Evolutionary conservation across 495 filamentous ascomycete species (phyloP), one percentile per base, ranked within the genome.

Genomic region (Penicillium soppii): DNA sequence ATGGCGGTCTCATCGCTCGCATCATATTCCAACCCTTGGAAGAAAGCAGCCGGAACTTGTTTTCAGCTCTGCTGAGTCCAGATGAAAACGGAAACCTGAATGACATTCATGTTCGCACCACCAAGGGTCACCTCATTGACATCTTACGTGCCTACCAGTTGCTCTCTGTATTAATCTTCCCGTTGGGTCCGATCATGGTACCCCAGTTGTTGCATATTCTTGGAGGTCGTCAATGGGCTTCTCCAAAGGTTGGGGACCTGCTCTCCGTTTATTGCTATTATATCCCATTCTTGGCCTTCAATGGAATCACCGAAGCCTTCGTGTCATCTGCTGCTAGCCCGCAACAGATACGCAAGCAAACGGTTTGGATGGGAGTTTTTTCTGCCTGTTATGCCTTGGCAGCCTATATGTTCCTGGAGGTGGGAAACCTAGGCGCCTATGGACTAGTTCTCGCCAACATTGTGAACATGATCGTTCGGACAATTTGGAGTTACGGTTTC

Each of bases 21-120:
- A 82, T 97, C 48, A 69, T 99, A 47, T 94, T 99, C 66, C 94
- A 97, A 59, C 94, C 94, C 8, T 82, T 97, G 57, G 94, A 99
- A 62, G 95, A 97, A 67, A 90, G 85, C 56, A 88, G 85, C 53
- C 85, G 95, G 19, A 89, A 85, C 55, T 81, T 95, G 51, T 97
- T 97, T 63, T 88, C 87, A 27, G 85, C 85, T 41, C 77, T 96
- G 6, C 56, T 83, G 61, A 54, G 62, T 48, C 32, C 52, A 4
- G 47, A 66, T 36, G 50, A 63, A 12, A 49, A 47, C 10, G 52
- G 50, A 12, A 57, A 58, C 20, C 41, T 50, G 20, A 50, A 52
- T 15, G 25, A 19, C 3, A 47, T 38, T 2, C 58, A 66, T 23
- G 22, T 69, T 20, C 50, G 56, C 35, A 45, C 57, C 10, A 65